Percentiles rank a stretch among this genome's conserved stretches.
These are phyloP conservation scores for Akanthomyces muscarius DNA, from an alignment of 2,329 filamentous ascomycete genomes.

Conservation along the genomic window DNA sequence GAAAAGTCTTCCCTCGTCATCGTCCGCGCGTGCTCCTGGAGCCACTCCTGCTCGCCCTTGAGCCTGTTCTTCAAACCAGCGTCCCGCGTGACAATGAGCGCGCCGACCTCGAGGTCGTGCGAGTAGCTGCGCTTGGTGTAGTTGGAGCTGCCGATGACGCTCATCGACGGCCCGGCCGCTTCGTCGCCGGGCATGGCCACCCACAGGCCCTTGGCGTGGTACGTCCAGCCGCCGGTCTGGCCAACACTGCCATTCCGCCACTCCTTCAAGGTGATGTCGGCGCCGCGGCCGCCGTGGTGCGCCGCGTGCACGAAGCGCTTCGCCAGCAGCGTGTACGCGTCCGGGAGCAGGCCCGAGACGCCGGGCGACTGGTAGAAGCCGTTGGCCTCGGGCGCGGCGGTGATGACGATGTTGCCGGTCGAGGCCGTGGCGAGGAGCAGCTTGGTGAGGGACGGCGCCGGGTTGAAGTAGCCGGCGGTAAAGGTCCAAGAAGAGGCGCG, in stretches of 20 bases:
- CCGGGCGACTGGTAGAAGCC: conserved; percentile 89
- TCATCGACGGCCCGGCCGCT: conserved; percentile 63
- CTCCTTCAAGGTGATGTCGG: conserved; percentile 71
- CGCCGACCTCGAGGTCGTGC: conserved; percentile 86
- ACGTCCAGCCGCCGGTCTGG: conserved; percentile 85
- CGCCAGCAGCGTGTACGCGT: conserved; percentile 86
- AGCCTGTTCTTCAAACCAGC: conserved; percentile 65
- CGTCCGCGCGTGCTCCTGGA: conserved; percentile 67
- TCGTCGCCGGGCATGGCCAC: conserved; percentile 64
- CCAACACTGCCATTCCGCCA: conserved; percentile 82
- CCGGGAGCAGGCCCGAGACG: conserved; percentile 83
- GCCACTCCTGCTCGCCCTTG: conserved; percentile 74
- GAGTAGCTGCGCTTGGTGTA: conserved; percentile 94
- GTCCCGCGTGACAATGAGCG: conserved; percentile 78
- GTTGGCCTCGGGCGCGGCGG: conserved; percentile 88
- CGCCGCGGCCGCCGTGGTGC: conserved; percentile 41
- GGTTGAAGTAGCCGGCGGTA: conserved; percentile 98
- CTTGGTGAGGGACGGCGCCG: conserved; percentile 75
- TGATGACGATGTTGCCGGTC: conserved; percentile 74
- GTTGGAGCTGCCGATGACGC: conserved; percentile 85
- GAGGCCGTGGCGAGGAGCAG: conserved; percentile 73
- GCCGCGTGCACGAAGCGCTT: conserved; percentile 69
- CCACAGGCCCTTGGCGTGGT: conserved; percentile 97
- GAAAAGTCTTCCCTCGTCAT: conserved; percentile 77
- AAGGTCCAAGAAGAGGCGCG: conserved; percentile 82